These are phyloP conservation scores for Schwanniomyces yamadae DNA, from an alignment of 805 yeast genomes.

Conservation along the genomic window DNA sequence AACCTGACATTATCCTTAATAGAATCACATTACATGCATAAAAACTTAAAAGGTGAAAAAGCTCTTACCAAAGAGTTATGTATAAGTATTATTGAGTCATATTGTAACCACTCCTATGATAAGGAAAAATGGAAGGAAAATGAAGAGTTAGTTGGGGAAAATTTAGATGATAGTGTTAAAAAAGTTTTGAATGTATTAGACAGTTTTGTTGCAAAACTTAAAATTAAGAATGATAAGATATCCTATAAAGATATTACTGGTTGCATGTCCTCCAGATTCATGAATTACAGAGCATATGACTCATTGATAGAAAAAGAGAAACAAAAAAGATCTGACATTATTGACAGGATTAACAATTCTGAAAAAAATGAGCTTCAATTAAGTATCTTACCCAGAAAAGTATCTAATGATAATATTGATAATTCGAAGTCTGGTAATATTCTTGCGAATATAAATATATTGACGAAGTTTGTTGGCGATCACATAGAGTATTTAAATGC, in stretches of 20 bases:
- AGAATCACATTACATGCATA: constrained; percentile 37
- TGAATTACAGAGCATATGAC: constrained; percentile 25
- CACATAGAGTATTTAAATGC: constrained; percentile 23
- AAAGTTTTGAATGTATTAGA: constrained; percentile 33
- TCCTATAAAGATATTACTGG: constrained; percentile 29
- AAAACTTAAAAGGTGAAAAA: constrained; percentile 28
- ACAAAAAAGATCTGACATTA: constrained; percentile 9
- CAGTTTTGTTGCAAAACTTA: constrained; percentile 18
- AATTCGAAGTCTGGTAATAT: constrained; percentile 30
- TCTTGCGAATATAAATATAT: constrained; percentile 26
- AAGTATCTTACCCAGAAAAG: constrained; percentile 18
- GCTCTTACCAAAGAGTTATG: constrained; percentile 34
- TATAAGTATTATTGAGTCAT: constrained; percentile 32
- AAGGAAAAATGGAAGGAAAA: constrained; percentile 9
- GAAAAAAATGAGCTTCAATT: constrained; percentile 12
- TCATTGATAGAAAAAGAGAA: constrained; percentile 17
- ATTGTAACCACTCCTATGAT: constrained; percentile 24
- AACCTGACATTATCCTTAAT: constrained; percentile 31
- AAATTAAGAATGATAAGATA: constrained; percentile 9
- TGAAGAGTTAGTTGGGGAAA: constrained; percentile 5
- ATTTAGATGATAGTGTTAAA: constrained; percentile 19
- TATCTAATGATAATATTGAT: constrained; percentile 23
- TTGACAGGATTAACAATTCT: constrained; percentile 10
- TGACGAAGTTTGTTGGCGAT: constrained; percentile 20
- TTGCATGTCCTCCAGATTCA: constrained; percentile 28